These are phyloP conservation scores for Diaporthe ampelina DNA, from an alignment of 2,329 filamentous ascomycete species.

Conservation along the genomic window DNA sequence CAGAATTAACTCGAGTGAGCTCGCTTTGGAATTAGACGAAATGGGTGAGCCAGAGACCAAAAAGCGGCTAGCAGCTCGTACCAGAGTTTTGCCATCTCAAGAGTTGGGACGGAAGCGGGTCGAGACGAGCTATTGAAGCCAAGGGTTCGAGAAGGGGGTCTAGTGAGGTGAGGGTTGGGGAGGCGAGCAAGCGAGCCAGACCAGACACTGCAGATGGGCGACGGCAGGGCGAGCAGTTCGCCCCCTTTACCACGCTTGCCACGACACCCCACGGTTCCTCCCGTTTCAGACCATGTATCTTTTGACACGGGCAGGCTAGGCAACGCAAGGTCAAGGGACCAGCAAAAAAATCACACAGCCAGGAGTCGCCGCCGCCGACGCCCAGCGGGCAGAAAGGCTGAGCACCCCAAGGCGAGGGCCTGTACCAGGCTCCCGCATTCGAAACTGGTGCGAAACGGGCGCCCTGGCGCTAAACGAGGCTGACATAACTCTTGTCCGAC, in stretches of 20 bases:
- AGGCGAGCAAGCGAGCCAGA: background rate
- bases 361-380: slow-evolving; percentile 25
- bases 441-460: slow-evolving; percentile 31
- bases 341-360: background rate
- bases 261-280: slow-evolving; percentile 14
- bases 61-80: background rate
- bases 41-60: background rate
- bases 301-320: slow-evolving; percentile 25
- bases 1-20: slow-evolving; percentile 11
- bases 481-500: slow-evolving; percentile 14
- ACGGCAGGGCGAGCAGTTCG: background rate
- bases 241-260: background rate
- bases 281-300: slow-evolving; percentile 14
- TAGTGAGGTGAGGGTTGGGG: background rate
- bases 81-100: slow-evolving; percentile 1
- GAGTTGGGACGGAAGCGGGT: slow-evolving; percentile 25
- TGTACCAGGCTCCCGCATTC: slow-evolving; percentile 21
- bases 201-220: background rate
- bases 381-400: background rate
- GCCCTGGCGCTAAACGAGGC: slow-evolving; percentile 19
- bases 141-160: slow-evolving; percentile 30
- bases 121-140: slow-evolving; percentile 35
- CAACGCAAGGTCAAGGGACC: slow-evolving; percentile 11
- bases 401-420: background rate
- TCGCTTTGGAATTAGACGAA: background rate